Percentiles rank a stretch among this genome's conserved stretches.
Evolutionary conservation across 1,284 basidiomycete genomes (phyloP).

Genomic region (Phaffia rhodozyma): DNA sequence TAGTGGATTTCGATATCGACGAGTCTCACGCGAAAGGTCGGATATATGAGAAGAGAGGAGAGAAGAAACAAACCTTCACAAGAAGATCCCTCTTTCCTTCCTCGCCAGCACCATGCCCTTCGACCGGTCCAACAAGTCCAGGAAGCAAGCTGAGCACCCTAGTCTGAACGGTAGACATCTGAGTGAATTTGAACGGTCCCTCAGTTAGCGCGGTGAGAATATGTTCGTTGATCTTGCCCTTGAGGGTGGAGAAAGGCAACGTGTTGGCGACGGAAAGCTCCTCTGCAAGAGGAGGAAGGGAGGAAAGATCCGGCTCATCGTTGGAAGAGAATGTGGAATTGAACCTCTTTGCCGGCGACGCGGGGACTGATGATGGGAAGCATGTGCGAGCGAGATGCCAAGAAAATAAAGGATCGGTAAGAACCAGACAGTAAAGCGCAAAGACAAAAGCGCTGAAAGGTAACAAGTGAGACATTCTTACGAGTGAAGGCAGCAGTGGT

Average conservation of each 20-base stretch:
- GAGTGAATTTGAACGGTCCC: conserved; percentile 56
- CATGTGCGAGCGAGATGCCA: too few relatives aligned
- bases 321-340: too few relatives aligned
- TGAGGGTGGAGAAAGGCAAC: conserved; percentile 37
- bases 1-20: neutral
- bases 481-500: too few relatives aligned
- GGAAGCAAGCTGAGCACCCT: conserved; percentile 53
- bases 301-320: too few relatives aligned
- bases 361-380: too few relatives aligned
- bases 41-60: neutral
- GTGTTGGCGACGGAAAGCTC: too few relatives aligned
- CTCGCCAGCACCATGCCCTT: conserved; percentile 21
- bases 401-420: too few relatives aligned
- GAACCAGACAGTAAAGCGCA: too few relatives aligned
- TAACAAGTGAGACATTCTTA: too few relatives aligned
- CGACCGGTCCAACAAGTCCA: conserved; percentile 31
- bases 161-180: conserved; percentile 77
- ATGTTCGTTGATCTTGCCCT: conserved; percentile 37
- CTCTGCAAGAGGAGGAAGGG: too few relatives aligned
- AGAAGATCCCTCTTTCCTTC: conserved; percentile 28
- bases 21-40: neutral
- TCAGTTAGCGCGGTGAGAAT: conserved; percentile 54
- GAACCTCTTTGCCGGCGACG: too few relatives aligned
- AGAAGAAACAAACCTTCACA: conserved; percentile 23
- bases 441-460: too few relatives aligned